Conservation (phyloP, 257 asterid species). For the Solanum arcanum region DNA sequence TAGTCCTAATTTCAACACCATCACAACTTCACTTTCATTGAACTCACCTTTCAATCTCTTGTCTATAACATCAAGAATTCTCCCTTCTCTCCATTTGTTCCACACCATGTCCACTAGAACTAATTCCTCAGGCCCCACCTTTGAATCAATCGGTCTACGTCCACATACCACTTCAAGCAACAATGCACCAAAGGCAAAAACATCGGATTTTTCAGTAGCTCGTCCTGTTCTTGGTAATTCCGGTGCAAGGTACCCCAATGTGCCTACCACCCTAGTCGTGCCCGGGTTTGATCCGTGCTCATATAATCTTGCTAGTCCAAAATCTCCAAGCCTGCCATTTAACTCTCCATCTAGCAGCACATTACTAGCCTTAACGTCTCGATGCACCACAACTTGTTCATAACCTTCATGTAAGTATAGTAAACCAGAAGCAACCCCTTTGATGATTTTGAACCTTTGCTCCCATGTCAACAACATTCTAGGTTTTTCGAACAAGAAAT, state of each 20-base stretch:
- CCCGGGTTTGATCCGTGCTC: conserved; percentile 50
- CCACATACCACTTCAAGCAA: conserved; percentile 32
- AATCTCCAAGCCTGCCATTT: conserved; percentile 46
- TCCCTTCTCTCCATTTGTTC: conserved; percentile 2
- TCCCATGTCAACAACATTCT: conserved; percentile 32
- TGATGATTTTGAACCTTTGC: conserved; percentile 49
- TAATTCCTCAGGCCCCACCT: background rate
- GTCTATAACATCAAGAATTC: conserved; percentile 1
- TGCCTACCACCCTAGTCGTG: conserved; percentile 58
- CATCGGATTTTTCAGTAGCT: conserved; percentile 45
- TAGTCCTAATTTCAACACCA: conserved; percentile 3
- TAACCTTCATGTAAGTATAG: conserved; percentile 62
- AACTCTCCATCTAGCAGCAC: conserved; percentile 47
- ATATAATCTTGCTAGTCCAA: conserved; percentile 50
- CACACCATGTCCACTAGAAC: conserved; percentile 8
- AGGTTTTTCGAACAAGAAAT: conserved; percentile 33
- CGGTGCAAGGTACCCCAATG: conserved; percentile 63
- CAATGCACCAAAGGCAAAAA: conserved; percentile 46
- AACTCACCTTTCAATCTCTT: background rate
- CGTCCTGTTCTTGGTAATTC: conserved; percentile 46
- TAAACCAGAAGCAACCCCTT: conserved; percentile 59
- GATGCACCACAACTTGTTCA: conserved; percentile 48
- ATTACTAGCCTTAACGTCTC: conserved; percentile 65
- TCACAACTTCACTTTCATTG: background rate
- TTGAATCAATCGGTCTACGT: conserved; percentile 11